Evolutionary conservation across 2,329 filamentous ascomycete species (phyloP), one percentile per base, ranked within the genome.

Genomic region (Penicillium concentricum): DNA sequence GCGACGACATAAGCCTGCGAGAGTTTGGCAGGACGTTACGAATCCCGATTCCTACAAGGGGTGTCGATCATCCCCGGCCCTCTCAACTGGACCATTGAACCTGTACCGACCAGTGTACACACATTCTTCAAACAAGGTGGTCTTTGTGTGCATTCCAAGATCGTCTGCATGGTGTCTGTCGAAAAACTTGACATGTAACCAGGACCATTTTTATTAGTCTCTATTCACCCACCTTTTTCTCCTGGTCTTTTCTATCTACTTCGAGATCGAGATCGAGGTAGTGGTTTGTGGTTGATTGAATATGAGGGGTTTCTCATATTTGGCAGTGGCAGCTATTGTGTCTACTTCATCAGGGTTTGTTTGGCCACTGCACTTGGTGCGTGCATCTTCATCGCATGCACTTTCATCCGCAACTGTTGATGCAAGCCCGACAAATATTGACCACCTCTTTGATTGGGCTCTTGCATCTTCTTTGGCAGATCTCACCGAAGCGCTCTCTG

Each of bases 261-360:
- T 56, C n/a, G 42, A 55, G 47, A 42, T 56, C n/a, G 42, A 55
- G 47, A 42, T 45, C 46, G 58, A 52, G 54, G 45, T 57, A 43
- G 42, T 35, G 54, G 55, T 39, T 30, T 34, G 28, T 34, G 18
- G 41, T 49, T 15, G 54, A 46, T 50, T 50, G 30, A 65, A 42
- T 54, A 68, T 68, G 66, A 50, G 59, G 43, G 41, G 57, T 6
- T 44, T 56, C 28, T 26, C 60, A 18, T 60, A 48, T 39, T 44
- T 57, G n/a, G 32, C 57, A 22, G 8, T 66, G 37, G 57, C 54
- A 51, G 56, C 48, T 39, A 24, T 58, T 32, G 18, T 57, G 8
- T 42, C 51, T 24, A 50, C 57, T 6, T 58, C 49, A 10, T 67
- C 58, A 12, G 45, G 62, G 47, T 58, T 62, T 37, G 48, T 60